Base-by-base conservation (phyloP, 352 stramenopile species). In the Blastocystis sp. region DNA sequence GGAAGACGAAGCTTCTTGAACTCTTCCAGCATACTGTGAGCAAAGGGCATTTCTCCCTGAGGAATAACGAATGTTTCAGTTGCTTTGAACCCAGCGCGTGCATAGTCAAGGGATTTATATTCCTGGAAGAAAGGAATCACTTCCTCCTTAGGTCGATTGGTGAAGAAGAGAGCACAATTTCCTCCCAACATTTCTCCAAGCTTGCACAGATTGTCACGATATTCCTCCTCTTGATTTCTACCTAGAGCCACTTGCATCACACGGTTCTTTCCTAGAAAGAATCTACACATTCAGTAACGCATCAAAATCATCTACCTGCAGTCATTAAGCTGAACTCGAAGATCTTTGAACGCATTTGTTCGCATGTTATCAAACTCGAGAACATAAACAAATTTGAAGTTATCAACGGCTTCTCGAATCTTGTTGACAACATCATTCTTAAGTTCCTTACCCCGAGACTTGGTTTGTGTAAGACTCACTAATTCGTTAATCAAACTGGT, bases 221-320 rank as follows among this genome's bases (percentile, higher is more conserved):
- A 98, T 90, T 98, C 96, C 87, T 98, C 96, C 89, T 97, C 95
- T 43, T 93, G 92, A 12, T 91, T 93, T 66, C 93, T 92, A 37
- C 96, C 96, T n/a, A 98, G 90, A 19, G 95, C 95, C 63, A 98
- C 93, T 90, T 98, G 96, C 90, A 98, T 94, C 52, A 98, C 91
- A 91, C 97, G 98, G 91, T 98, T 98, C 91, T 98, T 98, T 88
- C 96, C 96, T 74, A 98, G 89, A 88, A 98, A 98, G 89, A 98
- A 97, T 71, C 94, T 94, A 71, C 89, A 27, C 32, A 12, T 24
- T 69, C 14, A 69, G 12, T 6, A 88, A 5, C 69, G 56, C 14
- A 2, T 39, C 51, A 59, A 49, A 0, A 39, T 2, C 43, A 21
- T 90, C 56, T 88, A 93, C 91, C 93, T 92, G 88, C 91, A 94